These are phyloP conservation scores for Immersiella caudata DNA, from an alignment of 495 filamentous ascomycete species.

Conservation along the genomic window DNA sequence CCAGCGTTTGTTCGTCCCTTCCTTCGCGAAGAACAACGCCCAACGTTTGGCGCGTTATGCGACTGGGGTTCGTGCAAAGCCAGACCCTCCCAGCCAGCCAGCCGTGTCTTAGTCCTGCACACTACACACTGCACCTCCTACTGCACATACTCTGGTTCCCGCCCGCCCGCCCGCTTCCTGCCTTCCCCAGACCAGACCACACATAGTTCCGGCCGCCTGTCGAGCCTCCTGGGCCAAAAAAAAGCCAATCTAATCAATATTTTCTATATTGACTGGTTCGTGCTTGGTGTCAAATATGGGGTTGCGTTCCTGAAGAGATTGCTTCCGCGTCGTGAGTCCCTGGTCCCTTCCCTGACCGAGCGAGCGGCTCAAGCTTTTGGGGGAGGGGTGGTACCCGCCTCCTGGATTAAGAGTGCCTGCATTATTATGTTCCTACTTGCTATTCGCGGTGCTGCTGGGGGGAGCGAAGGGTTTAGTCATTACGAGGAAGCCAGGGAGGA, in stretches of 20 bases:
- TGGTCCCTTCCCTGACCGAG: background rate
- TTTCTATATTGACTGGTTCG: conserved; percentile 21
- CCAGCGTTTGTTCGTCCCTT: background rate
- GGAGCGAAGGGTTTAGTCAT: no score
- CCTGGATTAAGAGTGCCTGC: background rate
- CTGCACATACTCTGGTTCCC: background rate
- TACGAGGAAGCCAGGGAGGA: no score
- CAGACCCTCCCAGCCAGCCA: no score
- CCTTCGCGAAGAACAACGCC: background rate
- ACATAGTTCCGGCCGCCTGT: background rate
- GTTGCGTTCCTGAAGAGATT: background rate
- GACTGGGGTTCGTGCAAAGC: background rate
- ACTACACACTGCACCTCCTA: no score
- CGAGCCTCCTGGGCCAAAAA: conserved; percentile 14
- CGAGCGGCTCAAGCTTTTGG: background rate
- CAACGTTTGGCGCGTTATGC: conserved; percentile 17
- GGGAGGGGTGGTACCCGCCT: background rate
- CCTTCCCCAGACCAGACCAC: background rate
- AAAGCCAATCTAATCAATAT: background rate
- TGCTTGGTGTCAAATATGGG: conserved; percentile 23
- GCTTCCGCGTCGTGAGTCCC: background rate
- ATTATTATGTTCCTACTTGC: background rate
- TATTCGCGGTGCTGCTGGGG: background rate
- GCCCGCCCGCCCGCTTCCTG: background rate
- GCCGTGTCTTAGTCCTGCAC: no score